Base-by-base conservation (phyloP, 495 filamentous ascomycete genomes). In the Penicillium lividum region DNA sequence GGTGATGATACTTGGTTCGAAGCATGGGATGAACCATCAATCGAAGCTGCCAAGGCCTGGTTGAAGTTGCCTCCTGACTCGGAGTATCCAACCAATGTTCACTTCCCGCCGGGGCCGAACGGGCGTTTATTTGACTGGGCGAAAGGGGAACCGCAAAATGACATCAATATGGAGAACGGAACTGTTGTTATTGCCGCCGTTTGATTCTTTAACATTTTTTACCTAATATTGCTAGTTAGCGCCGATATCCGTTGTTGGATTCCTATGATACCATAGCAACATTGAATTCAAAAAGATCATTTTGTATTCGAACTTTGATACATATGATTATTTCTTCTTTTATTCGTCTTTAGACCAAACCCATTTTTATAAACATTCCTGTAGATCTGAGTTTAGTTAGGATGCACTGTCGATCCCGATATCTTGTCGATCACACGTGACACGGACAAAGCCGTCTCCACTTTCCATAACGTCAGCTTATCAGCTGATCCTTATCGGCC, bases 111-210 rank as follows among this genome's bases (percentile, higher is more conserved):
- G n/a, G 51, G 36, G 31, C 4, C 25, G 7, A 38, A 53, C n/a
- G 25, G 36, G 43, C 27, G 29, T 6, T 9, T 22, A 31, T 22
- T 53, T 30, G 51, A 65, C 27, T 75, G 71, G 61, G 75, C 13
- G 70, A 77, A 28, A 22, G 22, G 22, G 22, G 72, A 69, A 67
- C 69, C 74, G 3, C 60, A 66, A 22, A 69, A 68, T 33, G 65
- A 70, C 15, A 56, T 66, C 56, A 62, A 57, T 47, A 54, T 68
- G 30, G 68, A 71, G 44, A 68, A 64, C 45, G 61, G 58, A 40
- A 60, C 54, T 8, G 66, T 73, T 38, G 61, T 63, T 25, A 71
- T 74, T 29, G 58, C 54, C 46, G 65, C 68, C 36, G 51, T 71
- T 45, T 74, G 57, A 68, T 47, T 40, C 4, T 25, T 18, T 47